Evolutionary conservation across 2,329 filamentous ascomycete species (phyloP).

Genomic region (Grosmannia penicillata): DNA sequence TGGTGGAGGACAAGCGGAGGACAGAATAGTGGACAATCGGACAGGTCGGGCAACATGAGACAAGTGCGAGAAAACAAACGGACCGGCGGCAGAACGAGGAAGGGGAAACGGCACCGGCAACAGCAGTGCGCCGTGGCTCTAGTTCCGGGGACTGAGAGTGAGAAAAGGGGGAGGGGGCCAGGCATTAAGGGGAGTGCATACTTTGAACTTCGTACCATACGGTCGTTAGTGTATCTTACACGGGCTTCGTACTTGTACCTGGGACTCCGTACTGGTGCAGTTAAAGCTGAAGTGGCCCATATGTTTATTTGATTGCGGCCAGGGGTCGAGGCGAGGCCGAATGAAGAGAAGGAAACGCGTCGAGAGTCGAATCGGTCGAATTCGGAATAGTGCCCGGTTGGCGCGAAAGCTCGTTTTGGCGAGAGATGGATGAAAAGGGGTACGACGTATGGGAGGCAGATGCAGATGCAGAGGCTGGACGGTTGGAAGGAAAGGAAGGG

Average conservation of each 20-base stretch:
- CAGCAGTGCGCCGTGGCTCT: slow-evolving; percentile 2
- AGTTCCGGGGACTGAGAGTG: slow-evolving; percentile 4
- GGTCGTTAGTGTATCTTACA: no score
- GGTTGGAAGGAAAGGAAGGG: background rate
- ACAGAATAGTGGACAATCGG: background rate
- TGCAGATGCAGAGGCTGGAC: background rate
- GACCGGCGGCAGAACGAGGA: slow-evolving; percentile 1
- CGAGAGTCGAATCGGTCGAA: slow-evolving; percentile 7
- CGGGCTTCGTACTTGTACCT: background rate
- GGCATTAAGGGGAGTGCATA: background rate
- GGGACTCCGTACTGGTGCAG: background rate
- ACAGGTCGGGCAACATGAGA: background rate
- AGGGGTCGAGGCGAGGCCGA: slow-evolving; percentile 13
- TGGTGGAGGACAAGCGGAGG: background rate
- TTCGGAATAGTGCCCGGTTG: slow-evolving; percentile 1
- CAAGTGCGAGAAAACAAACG: background rate
- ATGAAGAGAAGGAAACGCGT: slow-evolving; percentile 17
- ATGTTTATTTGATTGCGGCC: slow-evolving; percentile 21
- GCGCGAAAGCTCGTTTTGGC: slow-evolving; percentile 6
- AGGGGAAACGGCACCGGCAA: background rate
- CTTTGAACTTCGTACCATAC: no score
- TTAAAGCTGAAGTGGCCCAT: slow-evolving; percentile 10
- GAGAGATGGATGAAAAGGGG: slow-evolving; percentile 4
- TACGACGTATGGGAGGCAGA: background rate
- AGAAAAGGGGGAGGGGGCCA: slow-evolving; percentile 1